Evolutionary conservation across 805 yeast genomes (phyloP), one percentile per base, ranked within the genome.

Genomic region (Teunomyces pallodes): DNA sequence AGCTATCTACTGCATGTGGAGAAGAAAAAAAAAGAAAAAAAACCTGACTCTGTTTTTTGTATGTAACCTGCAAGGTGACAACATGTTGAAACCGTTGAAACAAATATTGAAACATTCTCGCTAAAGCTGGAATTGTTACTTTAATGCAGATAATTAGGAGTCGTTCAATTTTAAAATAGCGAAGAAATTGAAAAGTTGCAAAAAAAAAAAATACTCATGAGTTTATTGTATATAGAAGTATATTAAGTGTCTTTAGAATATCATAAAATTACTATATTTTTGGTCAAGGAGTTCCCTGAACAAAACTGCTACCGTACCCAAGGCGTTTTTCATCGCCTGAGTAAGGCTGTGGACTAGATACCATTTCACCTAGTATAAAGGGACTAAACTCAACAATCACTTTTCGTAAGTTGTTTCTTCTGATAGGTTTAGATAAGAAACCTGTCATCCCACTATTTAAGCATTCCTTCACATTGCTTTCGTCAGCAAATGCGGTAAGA

Each of bases 401-500:
- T 52, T 80, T 79, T 52, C 82, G 76, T 53, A 90, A 69, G 51
- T 86, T 81, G 9, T 81, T 74, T 61, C 96, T 76, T 64, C 88
- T 77, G 17, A 90, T 82, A 0, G 99, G 99, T 58, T 92, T 92
- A 1, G 96, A 79, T 53, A 92, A 74, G 65, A 92, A 92, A 12
- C 94, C 96, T 54, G 84, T 75, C 98, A 92, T 94, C 3, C 98
- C 98, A n/a, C 86, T 84, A 14, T 82, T 85, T 48, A 87, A 63
- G 65, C 98, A 91, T 51, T 83, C 96, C 55, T 83, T 84, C 35
- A 87, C 90, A 59, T 91, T 92, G 41, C 91, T 84, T 53, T 88
- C 90, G 65, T 92, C 97, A 0, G 97, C 97, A 73, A 87, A 92
- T 1, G 97, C 98, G 0, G 98, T 91, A 46, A 92, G 76, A 0